A percentile compares a stretch with the other conserved stretches of the same genome.
phyloP scores from a whole-genome alignment of 2,329 filamentous ascomycete species.

The Colletotrichum liaoningense region DNA sequence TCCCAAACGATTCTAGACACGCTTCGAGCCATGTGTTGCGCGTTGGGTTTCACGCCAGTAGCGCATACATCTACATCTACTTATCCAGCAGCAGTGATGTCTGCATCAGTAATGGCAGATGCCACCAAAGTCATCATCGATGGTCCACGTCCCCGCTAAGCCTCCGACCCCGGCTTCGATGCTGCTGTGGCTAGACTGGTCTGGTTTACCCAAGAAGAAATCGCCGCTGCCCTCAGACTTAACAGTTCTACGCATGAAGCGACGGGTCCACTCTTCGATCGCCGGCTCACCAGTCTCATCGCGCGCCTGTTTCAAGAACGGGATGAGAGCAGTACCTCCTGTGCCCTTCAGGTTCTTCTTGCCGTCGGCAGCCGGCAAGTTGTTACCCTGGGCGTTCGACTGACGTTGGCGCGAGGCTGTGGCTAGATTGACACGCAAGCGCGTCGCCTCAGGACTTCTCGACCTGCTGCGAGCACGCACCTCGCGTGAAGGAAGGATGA shows the following conservation, averaged over 20 bases:
- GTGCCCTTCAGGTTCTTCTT: conserved; percentile 82
- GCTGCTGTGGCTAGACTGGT: conserved; percentile 48
- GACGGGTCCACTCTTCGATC: conserved; percentile 72
- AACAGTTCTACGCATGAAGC: conserved; percentile 66
- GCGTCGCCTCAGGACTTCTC: conserved; percentile 64
- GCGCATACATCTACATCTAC: neutral
- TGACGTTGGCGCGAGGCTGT: conserved; percentile 62
- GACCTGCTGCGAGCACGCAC: conserved; percentile 73
- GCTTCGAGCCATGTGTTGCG: neutral
- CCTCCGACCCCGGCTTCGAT: conserved; percentile 68
- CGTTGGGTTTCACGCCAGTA: conserved; percentile 22
- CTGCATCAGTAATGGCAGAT: conserved; percentile 64
- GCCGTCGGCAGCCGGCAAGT: conserved; percentile 43
- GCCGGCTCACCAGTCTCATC: conserved; percentile 96
- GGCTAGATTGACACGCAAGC: conserved; percentile 70
- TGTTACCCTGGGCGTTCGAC: conserved; percentile 27
- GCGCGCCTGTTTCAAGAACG: conserved; percentile 94
- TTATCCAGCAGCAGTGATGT: neutral
- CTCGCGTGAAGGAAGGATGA: conserved; percentile 88
- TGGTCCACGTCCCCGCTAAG: conserved; percentile 87
- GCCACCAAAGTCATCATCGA: conserved; percentile 81
- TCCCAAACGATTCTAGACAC: neutral
- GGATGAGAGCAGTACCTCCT: conserved; percentile 92
- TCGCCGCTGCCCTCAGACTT: conserved; percentile 63
- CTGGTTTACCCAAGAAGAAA: conserved; percentile 67